A percentile compares a stretch with the other conserved stretches of the same genome.
Conservation (phyloP, 257 asterid genomes). For the Rubia yunnanensis region DNA sequence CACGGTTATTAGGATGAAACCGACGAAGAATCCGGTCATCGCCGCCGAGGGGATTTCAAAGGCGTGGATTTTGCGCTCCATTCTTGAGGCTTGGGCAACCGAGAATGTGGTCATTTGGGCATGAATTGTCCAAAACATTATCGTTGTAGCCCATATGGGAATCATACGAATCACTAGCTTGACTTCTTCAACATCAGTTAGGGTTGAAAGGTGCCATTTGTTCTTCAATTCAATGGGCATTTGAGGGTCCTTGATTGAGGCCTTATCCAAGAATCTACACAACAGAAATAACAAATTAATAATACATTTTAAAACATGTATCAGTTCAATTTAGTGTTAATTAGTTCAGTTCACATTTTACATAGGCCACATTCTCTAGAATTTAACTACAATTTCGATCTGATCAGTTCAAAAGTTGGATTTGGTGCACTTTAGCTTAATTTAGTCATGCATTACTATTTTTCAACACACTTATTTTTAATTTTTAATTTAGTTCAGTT, state of each 20-base stretch:
- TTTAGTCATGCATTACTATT: no score
- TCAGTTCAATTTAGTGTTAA: no score
- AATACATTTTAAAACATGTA: no score
- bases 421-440: no score
- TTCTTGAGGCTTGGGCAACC: constrained; percentile 71
- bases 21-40: constrained; percentile 63
- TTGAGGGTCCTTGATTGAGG: constrained; percentile 51
- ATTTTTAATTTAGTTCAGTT: no score
- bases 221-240: constrained; percentile 8
- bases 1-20: constrained; percentile 54
- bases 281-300: not conserved
- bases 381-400: no score
- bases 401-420: no score
- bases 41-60: constrained; percentile 69
- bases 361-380: no score
- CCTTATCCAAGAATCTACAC: constrained; percentile 55
- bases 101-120: constrained; percentile 92
- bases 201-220: constrained; percentile 59
- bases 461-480: no score
- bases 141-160: constrained; percentile 85
- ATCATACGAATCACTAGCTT: constrained; percentile 62
- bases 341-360: no score
- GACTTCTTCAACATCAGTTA: constrained; percentile 85
- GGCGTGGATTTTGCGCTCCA: constrained; percentile 49
- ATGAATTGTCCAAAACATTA: constrained; percentile 68